phyloP scores from a whole-genome alignment of 2,329 filamentous ascomycete genomes.

The Rugonectria rugulosa region DNA sequence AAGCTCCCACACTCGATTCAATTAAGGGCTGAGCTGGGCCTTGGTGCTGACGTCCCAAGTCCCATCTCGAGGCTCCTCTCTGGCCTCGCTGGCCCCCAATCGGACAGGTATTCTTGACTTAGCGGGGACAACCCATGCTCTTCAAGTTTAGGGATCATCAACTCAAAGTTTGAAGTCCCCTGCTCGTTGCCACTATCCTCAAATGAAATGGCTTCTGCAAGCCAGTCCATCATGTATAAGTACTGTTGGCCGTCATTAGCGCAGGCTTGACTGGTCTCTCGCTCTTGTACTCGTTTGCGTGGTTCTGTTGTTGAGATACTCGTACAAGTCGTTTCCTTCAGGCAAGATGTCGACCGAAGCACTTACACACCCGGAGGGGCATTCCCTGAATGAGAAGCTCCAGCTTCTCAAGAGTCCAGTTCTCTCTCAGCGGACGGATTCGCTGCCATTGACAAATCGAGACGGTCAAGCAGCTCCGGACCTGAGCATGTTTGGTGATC shows the following conservation, averaged over 20 bases:
- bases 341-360: conserved; percentile 28
- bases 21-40: conserved; percentile 1
- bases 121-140: conserved; percentile 10
- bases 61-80: background rate
- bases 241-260: background rate
- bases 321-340: background rate
- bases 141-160: background rate
- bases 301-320: background rate
- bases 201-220: background rate
- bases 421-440: conserved; percentile 18
- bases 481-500: conserved; percentile 35
- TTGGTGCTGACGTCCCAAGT: background rate
- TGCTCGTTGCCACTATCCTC: background rate
- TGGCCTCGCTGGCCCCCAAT: conserved; percentile 12
- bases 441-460: conserved; percentile 11
- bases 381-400: conserved; percentile 35
- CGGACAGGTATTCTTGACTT: background rate
- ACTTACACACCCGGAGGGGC: conserved; percentile 5
- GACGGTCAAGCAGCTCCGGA: conserved; percentile 21
- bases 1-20: background rate
- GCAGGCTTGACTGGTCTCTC: background rate
- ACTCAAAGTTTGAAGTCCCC: background rate
- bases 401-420: conserved; percentile 44
- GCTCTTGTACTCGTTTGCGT: background rate
- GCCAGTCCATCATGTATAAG: conserved; percentile 15